Percentiles rank a stretch among this genome's conserved stretches.
Evolutionary conservation across 1,284 basidiomycete genomes (phyloP).

Genomic region (Fomitopsis pinicola): DNA sequence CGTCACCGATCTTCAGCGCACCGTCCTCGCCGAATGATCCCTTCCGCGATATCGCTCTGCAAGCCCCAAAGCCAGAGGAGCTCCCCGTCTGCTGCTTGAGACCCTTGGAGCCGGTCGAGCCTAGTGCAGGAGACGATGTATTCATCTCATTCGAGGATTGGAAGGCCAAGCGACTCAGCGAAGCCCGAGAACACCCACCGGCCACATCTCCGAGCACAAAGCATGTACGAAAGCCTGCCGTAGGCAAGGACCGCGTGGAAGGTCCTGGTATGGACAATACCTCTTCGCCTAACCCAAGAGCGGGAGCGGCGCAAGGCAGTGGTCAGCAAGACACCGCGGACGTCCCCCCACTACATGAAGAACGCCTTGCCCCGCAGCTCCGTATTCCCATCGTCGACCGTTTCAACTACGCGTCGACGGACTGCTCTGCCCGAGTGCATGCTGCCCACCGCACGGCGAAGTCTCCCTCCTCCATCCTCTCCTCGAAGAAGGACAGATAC

Average conservation of each 20-base stretch:
- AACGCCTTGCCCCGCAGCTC: conserved; percentile 52
- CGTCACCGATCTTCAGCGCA: conserved; percentile 33
- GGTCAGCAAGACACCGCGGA: conserved; percentile 12
- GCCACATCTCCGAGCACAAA: conserved; percentile 12
- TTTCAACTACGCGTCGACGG: conserved; percentile 92
- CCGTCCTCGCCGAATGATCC: conserved; percentile 52
- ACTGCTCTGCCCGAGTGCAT: conserved; percentile 93
- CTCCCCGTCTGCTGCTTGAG: conserved; percentile 65
- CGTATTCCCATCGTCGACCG: conserved; percentile 68
- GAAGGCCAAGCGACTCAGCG: conserved; percentile 65
- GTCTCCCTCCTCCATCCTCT: conserved; percentile 81
- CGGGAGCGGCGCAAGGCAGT: background rate
- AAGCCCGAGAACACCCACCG: conserved; percentile 17
- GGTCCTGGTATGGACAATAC: conserved; percentile 5
- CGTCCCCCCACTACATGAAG: conserved; percentile 9
- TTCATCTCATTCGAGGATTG: conserved; percentile 88
- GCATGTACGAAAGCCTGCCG: conserved; percentile 6
- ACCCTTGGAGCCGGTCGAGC: conserved; percentile 43
- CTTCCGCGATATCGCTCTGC: conserved; percentile 50
- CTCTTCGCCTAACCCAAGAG: conserved; percentile 1
- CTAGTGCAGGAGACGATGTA: conserved; percentile 52
- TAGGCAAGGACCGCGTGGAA: conserved; percentile 13
- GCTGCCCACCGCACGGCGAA: conserved; percentile 80
- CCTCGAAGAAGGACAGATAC: conserved; percentile 90
- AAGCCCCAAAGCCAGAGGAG: conserved; percentile 43